These are phyloP conservation scores for Sphaceloma murrayae DNA, from an alignment of 2,329 filamentous ascomycete species.

Conservation along the genomic window DNA sequence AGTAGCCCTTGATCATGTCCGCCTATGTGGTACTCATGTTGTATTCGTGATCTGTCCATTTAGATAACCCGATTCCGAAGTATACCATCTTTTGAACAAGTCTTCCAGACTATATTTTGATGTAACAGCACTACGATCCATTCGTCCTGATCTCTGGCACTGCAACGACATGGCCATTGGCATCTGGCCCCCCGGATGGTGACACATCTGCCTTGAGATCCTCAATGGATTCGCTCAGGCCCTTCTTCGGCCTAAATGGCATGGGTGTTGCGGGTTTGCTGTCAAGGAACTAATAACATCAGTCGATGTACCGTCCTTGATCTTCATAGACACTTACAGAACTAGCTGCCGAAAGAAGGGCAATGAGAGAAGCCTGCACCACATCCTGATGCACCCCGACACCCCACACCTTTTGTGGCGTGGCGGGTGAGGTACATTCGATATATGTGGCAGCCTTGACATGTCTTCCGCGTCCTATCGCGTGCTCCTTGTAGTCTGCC, in stretches of 20 bases:
- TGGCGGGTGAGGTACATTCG: constrained; percentile 64
- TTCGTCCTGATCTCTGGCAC: constrained; percentile 24
- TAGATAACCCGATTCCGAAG: neutral
- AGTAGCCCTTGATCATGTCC: neutral
- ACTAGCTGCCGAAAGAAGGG: constrained; percentile 73
- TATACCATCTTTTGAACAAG: too few species aligned
- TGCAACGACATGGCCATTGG: constrained; percentile 25
- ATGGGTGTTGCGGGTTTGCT: constrained; percentile 61
- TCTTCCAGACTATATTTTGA: too few species aligned
- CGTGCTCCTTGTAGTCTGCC: constrained; percentile 91
- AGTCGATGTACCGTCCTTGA: neutral
- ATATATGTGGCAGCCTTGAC: constrained; percentile 96
- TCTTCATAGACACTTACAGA: constrained; percentile 52
- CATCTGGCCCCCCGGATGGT: constrained; percentile 26
- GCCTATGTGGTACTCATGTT: neutral
- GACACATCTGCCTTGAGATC: constrained; percentile 26
- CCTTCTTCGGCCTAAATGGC: constrained; percentile 49
- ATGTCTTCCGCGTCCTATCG: constrained; percentile 68
- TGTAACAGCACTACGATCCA: neutral
- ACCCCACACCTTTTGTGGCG: constrained; percentile 70
- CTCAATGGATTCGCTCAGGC: constrained; percentile 25
- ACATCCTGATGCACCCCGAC: constrained; percentile 89
- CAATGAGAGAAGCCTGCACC: constrained; percentile 79
- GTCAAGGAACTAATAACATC: constrained; percentile 53
- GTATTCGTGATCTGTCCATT: neutral